Conservation (phyloP, 2,329 filamentous ascomycete species). For the Aspergillus sp. region DNA sequence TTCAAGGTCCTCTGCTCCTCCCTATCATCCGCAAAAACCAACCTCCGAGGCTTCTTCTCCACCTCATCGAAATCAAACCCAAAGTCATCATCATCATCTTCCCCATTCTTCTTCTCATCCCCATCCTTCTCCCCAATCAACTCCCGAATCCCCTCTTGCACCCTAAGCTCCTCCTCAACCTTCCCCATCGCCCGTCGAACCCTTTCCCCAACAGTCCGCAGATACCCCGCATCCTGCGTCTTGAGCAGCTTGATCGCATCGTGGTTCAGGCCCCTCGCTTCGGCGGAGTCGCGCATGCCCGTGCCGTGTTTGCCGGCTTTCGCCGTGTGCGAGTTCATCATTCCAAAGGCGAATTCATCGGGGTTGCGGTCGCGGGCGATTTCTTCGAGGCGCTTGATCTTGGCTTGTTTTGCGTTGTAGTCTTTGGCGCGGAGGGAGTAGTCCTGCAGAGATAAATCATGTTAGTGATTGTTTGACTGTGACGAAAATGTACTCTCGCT, state of each 20-base stretch:
- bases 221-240: slow-evolving; percentile 67
- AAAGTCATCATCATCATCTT: slow-evolving; percentile 26
- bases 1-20: slow-evolving; percentile 39
- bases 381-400: slow-evolving; percentile 61
- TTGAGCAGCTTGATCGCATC: slow-evolving; percentile 68
- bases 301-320: slow-evolving; percentile 49
- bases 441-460: slow-evolving; percentile 48
- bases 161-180: slow-evolving; percentile 49
- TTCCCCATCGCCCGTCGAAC: slow-evolving; percentile 58
- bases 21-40: slow-evolving; percentile 47
- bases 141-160: slow-evolving; percentile 46
- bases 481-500: not conserved
- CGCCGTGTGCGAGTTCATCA: slow-evolving; percentile 58
- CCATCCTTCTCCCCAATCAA: slow-evolving; percentile 32
- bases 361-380: slow-evolving; percentile 66
- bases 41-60: slow-evolving; percentile 36
- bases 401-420: slow-evolving; percentile 65
- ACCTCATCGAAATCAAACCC: slow-evolving; percentile 26
- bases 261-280: slow-evolving; percentile 52
- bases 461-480: not conserved
- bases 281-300: slow-evolving; percentile 45
- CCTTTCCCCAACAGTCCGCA: slow-evolving; percentile 62
- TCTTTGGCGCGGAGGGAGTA: slow-evolving; percentile 68
- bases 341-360: slow-evolving; percentile 69
- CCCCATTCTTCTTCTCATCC: slow-evolving; percentile 28